Base-by-base conservation (phyloP, 2,329 filamentous ascomycete genomes). In the Sporothrix inflata region DNA sequence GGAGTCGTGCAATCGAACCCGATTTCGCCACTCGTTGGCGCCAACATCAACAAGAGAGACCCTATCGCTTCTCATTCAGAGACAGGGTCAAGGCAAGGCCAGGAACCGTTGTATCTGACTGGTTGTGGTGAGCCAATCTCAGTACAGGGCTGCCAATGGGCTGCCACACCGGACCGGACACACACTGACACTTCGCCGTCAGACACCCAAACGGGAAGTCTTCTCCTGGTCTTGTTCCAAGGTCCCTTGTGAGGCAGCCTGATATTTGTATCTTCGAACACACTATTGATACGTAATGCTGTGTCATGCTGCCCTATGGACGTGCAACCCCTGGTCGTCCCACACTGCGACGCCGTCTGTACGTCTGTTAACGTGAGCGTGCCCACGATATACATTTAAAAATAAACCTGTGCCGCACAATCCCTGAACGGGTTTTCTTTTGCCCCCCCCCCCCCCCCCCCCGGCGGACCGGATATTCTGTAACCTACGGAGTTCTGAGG, bases 11-110 rank as follows among this genome's bases (percentile, higher is more conserved):
- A 49, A 3, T 34, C 30, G 27, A 27, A 24, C 21, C 11, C 30
- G 27, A 9, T 27, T 65, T 66, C 9, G 63, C 63, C 63, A 66
- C 63, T 14, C 24, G 4, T 34, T 66, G 63, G 63, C 63, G 63
- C 63, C 63, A 49, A 34, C 16, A 65, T 42, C 63, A 49, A 34
- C 16, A 65, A 9, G 9, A 16, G 21, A 24, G 24, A 34, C 45
- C 16, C 24, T 47, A 34, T 30, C 19, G 19, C 9, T 21, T 34
- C 19, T 42, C 24, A 49, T 34, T n/a, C 63, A 66, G 63, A 42
- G 63, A 30, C 63, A 8, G 16, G 63, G 63, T 45, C 60, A 45
- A 45, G n/a, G 24, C 19, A 45, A 6, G 24, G 2, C 40, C 45
- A 66, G 63, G 45, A 66, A 66, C 60, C 21, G 38, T 27, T 45